Percentiles rank a stretch among this genome's conserved stretches.
Conservation (phyloP, 495 filamentous ascomycete species). For the Aspergillus haitiensis region DNA sequence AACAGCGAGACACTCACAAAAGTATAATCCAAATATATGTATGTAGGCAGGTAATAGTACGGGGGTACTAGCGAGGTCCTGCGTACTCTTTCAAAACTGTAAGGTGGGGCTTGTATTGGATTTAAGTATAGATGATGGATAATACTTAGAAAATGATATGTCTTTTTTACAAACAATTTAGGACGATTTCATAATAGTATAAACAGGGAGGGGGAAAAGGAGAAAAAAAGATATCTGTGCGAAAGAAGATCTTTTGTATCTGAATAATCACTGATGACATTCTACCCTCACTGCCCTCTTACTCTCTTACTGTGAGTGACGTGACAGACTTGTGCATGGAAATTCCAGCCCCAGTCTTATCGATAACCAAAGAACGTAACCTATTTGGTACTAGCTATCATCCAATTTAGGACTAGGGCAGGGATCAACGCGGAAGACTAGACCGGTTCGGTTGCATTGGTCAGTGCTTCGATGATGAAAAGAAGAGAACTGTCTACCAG, state of each 20-base stretch:
- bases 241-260: slow-evolving; percentile 1
- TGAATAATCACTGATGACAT: slow-evolving; percentile 2
- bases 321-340: slow-evolving; percentile 40
- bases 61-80: slow-evolving; percentile 17
- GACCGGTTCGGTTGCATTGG: slow-evolving; percentile 27
- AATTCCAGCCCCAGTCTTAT: slow-evolving; percentile 22
- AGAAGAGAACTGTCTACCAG: slow-evolving; percentile 4
- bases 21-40: slow-evolving; percentile 19
- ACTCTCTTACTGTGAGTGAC: slow-evolving; percentile 30
- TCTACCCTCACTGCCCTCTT: neutral
- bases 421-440: slow-evolving; percentile 21
- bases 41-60: slow-evolving; percentile 23
- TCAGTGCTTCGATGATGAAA: slow-evolving; percentile 20
- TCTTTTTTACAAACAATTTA: slow-evolving; percentile 7
- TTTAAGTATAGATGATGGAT: slow-evolving; percentile 4
- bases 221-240: slow-evolving; percentile 6
- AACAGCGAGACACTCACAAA: slow-evolving; percentile 10
- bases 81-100: slow-evolving; percentile 19
- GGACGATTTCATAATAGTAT: neutral
- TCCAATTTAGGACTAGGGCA: slow-evolving; percentile 15
- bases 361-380: slow-evolving; percentile 20
- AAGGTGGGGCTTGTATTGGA: slow-evolving; percentile 22
- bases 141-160: neutral
- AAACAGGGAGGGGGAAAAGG: neutral
- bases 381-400: slow-evolving; percentile 5